Evolutionary conservation across 2,329 filamentous ascomycete genomes (phyloP), one percentile per base, ranked within the genome.

Genomic region (Pestalotiopsis sp.): DNA sequence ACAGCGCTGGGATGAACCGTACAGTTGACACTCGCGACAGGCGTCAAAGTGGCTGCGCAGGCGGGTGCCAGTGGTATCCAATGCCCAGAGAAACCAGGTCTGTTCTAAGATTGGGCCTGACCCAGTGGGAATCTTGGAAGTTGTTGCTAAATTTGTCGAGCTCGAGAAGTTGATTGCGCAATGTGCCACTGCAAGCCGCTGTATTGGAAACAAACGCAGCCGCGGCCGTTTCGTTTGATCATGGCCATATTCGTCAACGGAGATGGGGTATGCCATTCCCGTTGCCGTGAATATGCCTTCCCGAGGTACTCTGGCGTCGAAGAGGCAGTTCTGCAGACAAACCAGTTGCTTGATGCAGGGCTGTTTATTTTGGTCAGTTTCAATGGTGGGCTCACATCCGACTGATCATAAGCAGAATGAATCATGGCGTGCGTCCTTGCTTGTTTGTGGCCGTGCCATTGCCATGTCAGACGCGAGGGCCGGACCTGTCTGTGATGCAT

Each of bases 81-180:
- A 9, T 17, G 23, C 9, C n/a, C 27, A 62, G 13, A 62, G 25
- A 39, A 25, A 59, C 23, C 23, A 62, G 25, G 59, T 41, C 27
- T 17, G 7, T 62, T 20, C 13, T 39, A 13, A 39, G 27, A 17
- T 36, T 38, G 27, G 36, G 17, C 27, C 38, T 20, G 27, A 41
- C 41, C 20, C 39, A 13, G 38, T 52, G 7, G 31, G 31, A 36
- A 36, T 9, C 31, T 36, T 36, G 31, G 31, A 36, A 27, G 17
- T 36, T 62, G 63, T n/a, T 66, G 13, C 63, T 38, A 66, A 66
- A 57, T 56, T 25, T 36, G 49, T 66, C 63, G 11, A 38, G n/a
- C 17, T 27, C 25, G 38, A 52, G 39, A 14, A 13, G 59, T 27
- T 36, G 63, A 56, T 66, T 58, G 63, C 63, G 63, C 63, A 66